Evolutionary conservation across 345 rosid species (phyloP).

Genomic region (Syzygium oleosum): DNA sequence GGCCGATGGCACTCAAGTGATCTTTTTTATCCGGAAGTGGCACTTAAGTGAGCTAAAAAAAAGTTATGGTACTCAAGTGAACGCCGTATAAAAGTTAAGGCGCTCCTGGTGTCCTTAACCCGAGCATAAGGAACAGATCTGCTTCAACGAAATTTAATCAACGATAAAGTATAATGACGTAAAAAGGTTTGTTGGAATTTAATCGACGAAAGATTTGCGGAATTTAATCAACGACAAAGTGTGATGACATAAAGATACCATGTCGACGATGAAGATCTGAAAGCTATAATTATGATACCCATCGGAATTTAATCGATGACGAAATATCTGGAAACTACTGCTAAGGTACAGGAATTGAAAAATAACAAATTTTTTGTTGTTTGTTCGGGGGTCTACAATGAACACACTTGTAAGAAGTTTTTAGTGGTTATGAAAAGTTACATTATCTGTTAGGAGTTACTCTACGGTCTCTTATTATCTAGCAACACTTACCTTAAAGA

Average conservation of each 20-base stretch:
- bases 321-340: not conserved
- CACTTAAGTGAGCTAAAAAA: too few relatives aligned
- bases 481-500: not conserved
- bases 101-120: too few relatives aligned
- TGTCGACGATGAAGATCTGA: not conserved
- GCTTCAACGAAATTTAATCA: not conserved
- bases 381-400: not conserved
- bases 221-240: not conserved
- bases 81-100: too few relatives aligned
- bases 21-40: too few relatives aligned
- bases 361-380: not conserved
- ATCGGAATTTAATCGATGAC: not conserved
- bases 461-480: not conserved
- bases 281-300: not conserved
- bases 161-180: not conserved
- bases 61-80: too few relatives aligned
- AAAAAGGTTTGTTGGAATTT: accelerated
- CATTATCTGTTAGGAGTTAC: not conserved
- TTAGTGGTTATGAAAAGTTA: not conserved
- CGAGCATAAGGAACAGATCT: not conserved
- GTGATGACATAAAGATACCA: not conserved
- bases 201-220: accelerated
- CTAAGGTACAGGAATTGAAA: not conserved
- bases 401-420: not conserved
- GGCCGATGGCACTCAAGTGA: too few relatives aligned